Base-by-base conservation (phyloP, 2,329 filamentous ascomycete species). In the Monosporascus sp. region DNA sequence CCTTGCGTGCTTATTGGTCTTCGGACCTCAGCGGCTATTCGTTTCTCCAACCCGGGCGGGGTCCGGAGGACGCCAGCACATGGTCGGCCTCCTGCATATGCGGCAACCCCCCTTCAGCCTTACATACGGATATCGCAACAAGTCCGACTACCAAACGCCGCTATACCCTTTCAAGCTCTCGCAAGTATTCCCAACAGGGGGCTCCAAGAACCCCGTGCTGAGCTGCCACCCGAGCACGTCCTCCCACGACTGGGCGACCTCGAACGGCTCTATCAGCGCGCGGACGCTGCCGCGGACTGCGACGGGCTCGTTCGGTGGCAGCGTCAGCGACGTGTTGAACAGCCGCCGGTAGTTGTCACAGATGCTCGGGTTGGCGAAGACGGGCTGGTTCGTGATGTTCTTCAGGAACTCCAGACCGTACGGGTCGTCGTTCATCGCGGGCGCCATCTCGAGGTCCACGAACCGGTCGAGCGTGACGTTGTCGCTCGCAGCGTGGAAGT, bases 351-450 rank as follows among this genome's bases (percentile, higher is more conserved):
- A 73, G 36, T 74, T 70, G 49, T 78, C 74, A 63, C 76, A 79
- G 0, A 63, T 59, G 44, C 65, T 62, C 11, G 36, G 9, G 49
- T 74, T 66, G 9, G 68, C 71, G 55, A 78, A 79, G 5, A 69
- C 69, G 1, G 79, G 78, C 62, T 83, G 80, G 60, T 83, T 83
- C 3, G 79, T 81, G 46, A 80, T 67, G 61, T 81, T 81, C 58
- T 68, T 59, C 64, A 76, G 76, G 52, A 80, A 76, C 1, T 61
- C 59, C 4, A 79, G 56, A 0, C 74, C 69, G 53, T 72, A 77
- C 0, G 69, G 64, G 26, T 58, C 57, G 4, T 45, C 17, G 17
- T 44, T 38, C 8, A 7, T 27, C 4, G 31, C 63, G 45, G 46
- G 54, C 53, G 2, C 52, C 24, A 62, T 65, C 49, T 68, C 61